phyloP scores from a whole-genome alignment of 2,329 filamentous ascomycete species.

The Neocucurbitaria cava region DNA sequence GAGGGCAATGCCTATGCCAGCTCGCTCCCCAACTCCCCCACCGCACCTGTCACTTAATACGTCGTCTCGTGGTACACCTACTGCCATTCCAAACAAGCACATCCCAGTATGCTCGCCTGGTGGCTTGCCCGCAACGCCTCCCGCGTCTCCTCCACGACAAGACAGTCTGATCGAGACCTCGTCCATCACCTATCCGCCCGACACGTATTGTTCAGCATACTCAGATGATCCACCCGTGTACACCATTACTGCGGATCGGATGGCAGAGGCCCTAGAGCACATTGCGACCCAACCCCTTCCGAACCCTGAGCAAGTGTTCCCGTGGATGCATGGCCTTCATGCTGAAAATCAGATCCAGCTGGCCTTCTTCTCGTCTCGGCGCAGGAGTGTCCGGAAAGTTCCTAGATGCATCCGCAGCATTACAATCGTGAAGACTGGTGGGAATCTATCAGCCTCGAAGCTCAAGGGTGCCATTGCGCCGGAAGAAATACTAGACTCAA shows the following conservation, averaged over 20 bases:
- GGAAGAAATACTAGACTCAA: conserved; percentile 73
- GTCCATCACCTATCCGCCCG: conserved; percentile 78
- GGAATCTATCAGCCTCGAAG: conserved; percentile 74
- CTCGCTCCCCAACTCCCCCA: conserved; percentile 54
- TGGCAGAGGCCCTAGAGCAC: conserved; percentile 78
- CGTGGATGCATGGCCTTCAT: conserved; percentile 94
- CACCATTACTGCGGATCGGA: conserved; percentile 71
- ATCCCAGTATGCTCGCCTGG: conserved; percentile 88
- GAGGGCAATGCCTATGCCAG: conserved; percentile 45
- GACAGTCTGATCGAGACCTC: conserved; percentile 63
- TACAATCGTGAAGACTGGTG: conserved; percentile 87
- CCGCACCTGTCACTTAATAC: conserved; percentile 66
- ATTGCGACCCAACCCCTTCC: conserved; percentile 81
- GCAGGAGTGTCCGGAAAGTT: conserved; percentile 71
- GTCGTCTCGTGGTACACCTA: conserved; percentile 61
- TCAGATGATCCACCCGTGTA: conserved; percentile 67
- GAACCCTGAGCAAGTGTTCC: conserved; percentile 85
- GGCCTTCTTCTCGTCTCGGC: conserved; percentile 83
- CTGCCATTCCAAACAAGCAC: conserved; percentile 84
- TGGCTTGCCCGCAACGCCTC: conserved; percentile 62
- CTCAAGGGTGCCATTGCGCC: conserved; percentile 88
- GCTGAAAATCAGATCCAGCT: conserved; percentile 87
- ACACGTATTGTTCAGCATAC: conserved; percentile 65
- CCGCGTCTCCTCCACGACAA: conserved; percentile 66
- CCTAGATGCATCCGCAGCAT: conserved; percentile 81